These are phyloP conservation scores for Sedum album DNA, from an alignment of 164 flowering plant genomes.

Conservation along the genomic window DNA sequence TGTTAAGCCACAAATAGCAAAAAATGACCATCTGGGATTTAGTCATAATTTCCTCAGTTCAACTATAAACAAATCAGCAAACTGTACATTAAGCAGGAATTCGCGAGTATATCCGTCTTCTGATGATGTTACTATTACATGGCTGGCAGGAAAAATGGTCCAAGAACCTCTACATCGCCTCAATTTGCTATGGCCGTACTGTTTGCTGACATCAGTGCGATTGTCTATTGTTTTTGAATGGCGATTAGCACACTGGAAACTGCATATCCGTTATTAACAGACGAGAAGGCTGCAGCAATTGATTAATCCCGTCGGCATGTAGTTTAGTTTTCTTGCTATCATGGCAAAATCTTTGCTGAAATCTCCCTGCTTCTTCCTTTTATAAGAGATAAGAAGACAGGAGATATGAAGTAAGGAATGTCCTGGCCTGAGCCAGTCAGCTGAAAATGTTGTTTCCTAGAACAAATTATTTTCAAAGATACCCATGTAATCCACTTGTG, in stretches of 20 bases:
- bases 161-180: slow-evolving; percentile 2
- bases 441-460: neutral
- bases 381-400: neutral
- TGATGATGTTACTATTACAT: neutral
- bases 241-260: neutral
- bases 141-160: slow-evolving; percentile 1
- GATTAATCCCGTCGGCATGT: neutral
- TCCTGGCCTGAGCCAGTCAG: neutral
- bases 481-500: neutral
- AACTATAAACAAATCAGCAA: neutral
- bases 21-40: neutral
- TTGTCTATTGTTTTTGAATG: neutral
- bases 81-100: neutral
- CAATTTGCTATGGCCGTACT: neutral
- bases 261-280: neutral
- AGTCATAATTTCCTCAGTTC: neutral
- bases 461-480: neutral
- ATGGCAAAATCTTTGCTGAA: neutral
- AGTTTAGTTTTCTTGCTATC: neutral
- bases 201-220: neutral
- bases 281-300: neutral
- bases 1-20: neutral
- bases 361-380: neutral
- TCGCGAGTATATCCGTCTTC: neutral
- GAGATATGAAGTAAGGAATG: neutral